Evolutionary conservation across 331 rosid species (phyloP).

Genomic region (Quercus tomentella): DNA sequence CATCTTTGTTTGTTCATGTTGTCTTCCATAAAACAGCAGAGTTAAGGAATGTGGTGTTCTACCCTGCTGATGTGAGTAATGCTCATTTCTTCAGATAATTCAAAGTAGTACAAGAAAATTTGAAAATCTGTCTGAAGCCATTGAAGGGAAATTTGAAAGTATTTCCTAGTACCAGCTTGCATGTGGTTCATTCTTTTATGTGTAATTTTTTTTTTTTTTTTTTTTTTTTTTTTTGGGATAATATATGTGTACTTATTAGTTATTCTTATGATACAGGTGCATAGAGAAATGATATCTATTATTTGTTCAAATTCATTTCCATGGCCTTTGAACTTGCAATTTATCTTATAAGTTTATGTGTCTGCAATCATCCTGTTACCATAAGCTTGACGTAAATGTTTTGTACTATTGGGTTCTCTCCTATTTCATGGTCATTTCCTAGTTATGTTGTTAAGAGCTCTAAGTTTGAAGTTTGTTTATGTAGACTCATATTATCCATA

Average conservation of each 20-base stretch:
- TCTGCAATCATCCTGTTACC: conserved; percentile 8
- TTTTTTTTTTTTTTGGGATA: too few relatives aligned
- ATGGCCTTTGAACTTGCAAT: neutral
- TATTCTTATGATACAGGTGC: too few relatives aligned
- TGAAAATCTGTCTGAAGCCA: neutral
- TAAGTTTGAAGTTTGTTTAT: too few relatives aligned
- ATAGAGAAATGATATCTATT: too few relatives aligned
- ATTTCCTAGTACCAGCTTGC: neutral
- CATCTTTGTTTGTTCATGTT: too few relatives aligned
- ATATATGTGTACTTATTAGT: neutral
- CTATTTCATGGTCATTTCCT: too few relatives aligned
- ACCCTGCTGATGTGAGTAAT: neutral
- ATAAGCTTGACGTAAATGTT: neutral
- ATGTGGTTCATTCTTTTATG: neutral
- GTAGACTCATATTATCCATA: too few relatives aligned
- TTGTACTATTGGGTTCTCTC: conserved; percentile 14
- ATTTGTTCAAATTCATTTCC: neutral
- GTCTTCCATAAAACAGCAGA: too few relatives aligned
- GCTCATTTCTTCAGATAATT: neutral
- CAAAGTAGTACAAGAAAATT: neutral
- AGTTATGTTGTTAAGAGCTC: too few relatives aligned
- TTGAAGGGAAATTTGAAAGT: neutral
- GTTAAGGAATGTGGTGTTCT: too few relatives aligned
- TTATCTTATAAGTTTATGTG: conserved; percentile 8
- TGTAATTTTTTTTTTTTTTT: neutral